A percentile compares a stretch with the other conserved stretches of the same genome.
phyloP scores from a whole-genome alignment of 2,329 filamentous ascomycete species.

The Fusarium compactum region DNA sequence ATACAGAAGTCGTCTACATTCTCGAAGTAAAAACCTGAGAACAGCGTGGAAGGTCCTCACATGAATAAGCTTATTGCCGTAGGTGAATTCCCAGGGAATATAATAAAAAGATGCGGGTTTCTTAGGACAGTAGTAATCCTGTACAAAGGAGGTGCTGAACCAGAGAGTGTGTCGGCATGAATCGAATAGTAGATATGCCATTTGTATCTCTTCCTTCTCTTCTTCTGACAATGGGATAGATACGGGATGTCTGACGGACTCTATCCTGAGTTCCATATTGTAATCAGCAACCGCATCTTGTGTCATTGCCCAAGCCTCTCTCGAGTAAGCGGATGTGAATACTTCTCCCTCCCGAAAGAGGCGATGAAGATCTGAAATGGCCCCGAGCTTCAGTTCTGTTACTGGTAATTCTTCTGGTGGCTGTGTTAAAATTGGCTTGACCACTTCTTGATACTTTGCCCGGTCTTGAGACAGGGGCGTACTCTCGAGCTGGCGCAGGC shows the following conservation, averaged over 20 bases:
- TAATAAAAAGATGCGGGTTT: fast-evolving
- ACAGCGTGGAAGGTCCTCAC: background rate
- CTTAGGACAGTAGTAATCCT: background rate
- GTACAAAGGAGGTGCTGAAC: background rate
- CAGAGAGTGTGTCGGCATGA: background rate
- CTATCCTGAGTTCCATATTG: too few species aligned
- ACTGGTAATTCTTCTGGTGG: background rate
- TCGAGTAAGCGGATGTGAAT: background rate
- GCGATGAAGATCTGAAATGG: background rate
- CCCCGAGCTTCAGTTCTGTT: background rate
- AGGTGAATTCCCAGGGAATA: background rate
- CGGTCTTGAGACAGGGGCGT: background rate
- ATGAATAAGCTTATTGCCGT: fast-evolving
- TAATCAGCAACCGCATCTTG: too few species aligned
- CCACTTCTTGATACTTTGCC: background rate
- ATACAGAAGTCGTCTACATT: background rate
- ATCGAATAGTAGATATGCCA: background rate
- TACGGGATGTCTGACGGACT: too few species aligned
- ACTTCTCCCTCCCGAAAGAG: background rate
- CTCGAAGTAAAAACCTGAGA: background rate
- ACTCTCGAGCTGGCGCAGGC: background rate
- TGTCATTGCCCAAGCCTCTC: background rate
- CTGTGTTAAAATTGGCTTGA: background rate
- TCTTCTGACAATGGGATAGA: background rate
- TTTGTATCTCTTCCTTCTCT: background rate